Evolutionary conservation across 164 flowering plant species (phyloP).

Genomic region (Vitis amurensis): DNA sequence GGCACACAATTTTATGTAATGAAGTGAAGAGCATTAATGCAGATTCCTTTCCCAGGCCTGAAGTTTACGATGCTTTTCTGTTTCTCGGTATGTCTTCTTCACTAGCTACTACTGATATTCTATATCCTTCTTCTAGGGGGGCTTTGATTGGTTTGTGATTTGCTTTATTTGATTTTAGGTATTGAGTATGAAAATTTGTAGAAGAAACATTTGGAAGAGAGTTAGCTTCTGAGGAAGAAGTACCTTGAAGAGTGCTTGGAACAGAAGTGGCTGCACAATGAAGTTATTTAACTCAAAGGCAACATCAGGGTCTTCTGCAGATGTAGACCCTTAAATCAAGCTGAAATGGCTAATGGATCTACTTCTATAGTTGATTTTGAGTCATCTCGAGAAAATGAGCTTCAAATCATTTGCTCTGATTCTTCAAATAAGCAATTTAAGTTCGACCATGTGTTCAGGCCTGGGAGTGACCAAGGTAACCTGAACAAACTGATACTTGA

Average conservation of each 20-base stretch:
- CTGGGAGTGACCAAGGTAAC: conserved; percentile 80
- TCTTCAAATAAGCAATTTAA: conserved; percentile 74
- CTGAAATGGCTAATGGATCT: conserved; percentile 53
- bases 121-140: neutral
- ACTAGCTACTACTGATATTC: neutral
- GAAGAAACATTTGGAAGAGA: conserved; percentile 38
- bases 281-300: conserved; percentile 85
- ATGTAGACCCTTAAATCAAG: conserved; percentile 74
- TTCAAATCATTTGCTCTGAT: conserved; percentile 59
- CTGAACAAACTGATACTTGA: neutral
- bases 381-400: conserved; percentile 58
- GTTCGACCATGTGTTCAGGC: conserved; percentile 76
- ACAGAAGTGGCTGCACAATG: conserved; percentile 76
- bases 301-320: conserved; percentile 91
- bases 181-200: conserved; percentile 41
- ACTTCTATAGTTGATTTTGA: conserved; percentile 63
- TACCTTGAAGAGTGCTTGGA: conserved; percentile 53
- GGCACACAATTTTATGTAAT: neutral
- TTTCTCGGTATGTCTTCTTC: conserved; percentile 44
- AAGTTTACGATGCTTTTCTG: conserved; percentile 39
- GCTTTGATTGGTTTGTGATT: neutral
- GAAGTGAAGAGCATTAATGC: conserved; percentile 46
- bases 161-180: conserved; percentile 33
- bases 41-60: conserved; percentile 41
- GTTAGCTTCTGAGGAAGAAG: too few relatives aligned